These are phyloP conservation scores for Aquilaria malaccensis DNA, from an alignment of 345 rosid species.

Conservation along the genomic window DNA sequence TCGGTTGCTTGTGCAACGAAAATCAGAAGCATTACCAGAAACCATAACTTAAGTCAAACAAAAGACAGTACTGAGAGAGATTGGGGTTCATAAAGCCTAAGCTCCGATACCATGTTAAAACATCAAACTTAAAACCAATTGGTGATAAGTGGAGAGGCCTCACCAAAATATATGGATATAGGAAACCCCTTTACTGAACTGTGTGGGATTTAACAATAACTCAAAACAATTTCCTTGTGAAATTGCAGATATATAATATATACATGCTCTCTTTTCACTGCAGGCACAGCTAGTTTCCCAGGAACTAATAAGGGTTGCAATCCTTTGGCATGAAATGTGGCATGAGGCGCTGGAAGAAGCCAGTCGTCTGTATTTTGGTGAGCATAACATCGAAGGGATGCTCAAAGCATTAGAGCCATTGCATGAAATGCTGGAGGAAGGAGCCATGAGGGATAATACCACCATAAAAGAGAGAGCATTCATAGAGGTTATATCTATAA, in stretches of 20 bases:
- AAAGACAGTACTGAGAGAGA: no score
- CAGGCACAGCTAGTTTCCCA: constrained; percentile 96
- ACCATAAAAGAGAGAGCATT: constrained; percentile 89
- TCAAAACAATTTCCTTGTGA: no score
- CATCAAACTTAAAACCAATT: no score
- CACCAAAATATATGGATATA: no score
- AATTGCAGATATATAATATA: not conserved
- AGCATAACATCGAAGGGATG: constrained; percentile 96
- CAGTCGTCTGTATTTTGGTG: constrained; percentile 96
- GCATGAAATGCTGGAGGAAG: constrained; percentile 90
- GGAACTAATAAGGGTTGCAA: constrained; percentile 93
- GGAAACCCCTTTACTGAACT: no score
- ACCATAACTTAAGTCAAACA: no score
- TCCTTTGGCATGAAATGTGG: constrained; percentile 99
- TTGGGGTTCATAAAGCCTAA: no score
- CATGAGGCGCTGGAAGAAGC: constrained; percentile 99
- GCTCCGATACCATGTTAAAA: no score
- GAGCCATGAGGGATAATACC: constrained; percentile 57
- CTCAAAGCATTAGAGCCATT: constrained; percentile 88
- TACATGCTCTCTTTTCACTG: constrained; percentile 10
- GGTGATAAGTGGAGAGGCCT: no score
- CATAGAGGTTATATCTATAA: constrained; percentile 57
- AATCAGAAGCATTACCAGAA: no score
- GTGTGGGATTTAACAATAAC: no score
- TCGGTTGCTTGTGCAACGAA: no score